These are phyloP conservation scores for Platanthera zijinensis DNA, from an alignment of 106 monocot species.

Conservation along the genomic window DNA sequence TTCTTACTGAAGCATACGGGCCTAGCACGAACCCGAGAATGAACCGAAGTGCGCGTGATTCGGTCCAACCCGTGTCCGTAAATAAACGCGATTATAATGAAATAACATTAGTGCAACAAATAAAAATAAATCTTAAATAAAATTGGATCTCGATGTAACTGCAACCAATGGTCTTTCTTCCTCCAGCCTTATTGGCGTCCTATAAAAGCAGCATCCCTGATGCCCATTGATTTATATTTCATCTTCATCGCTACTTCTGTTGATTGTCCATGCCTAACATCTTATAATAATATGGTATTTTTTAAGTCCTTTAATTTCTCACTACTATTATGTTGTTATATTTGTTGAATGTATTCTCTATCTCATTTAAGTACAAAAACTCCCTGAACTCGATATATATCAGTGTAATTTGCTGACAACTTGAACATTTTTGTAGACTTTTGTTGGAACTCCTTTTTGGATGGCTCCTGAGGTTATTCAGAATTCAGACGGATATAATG, in stretches of 20 bases:
- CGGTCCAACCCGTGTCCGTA: no score
- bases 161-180: no score
- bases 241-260: neutral
- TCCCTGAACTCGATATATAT: neutral
- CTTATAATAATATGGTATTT: neutral
- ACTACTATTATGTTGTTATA: neutral
- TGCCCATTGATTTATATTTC: neutral
- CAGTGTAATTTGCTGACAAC: conserved; percentile 7
- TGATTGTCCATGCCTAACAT: neutral
- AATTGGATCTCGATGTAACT: no score
- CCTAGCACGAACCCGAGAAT: no score
- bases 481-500: conserved; percentile 94
- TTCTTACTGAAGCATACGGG: no score
- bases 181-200: no score
- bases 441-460: conserved; percentile 99
- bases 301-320: neutral
- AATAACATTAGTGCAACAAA: no score
- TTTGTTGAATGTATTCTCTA: neutral
- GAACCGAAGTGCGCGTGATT: no score
- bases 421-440: conserved; percentile 53
- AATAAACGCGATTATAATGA: no score
- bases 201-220: no score
- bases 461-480: conserved; percentile 99
- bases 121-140: no score
- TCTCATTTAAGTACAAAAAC: neutral